These are phyloP conservation scores for Citrus unshiu DNA, from an alignment of 345 rosid species.

Conservation along the genomic window DNA sequence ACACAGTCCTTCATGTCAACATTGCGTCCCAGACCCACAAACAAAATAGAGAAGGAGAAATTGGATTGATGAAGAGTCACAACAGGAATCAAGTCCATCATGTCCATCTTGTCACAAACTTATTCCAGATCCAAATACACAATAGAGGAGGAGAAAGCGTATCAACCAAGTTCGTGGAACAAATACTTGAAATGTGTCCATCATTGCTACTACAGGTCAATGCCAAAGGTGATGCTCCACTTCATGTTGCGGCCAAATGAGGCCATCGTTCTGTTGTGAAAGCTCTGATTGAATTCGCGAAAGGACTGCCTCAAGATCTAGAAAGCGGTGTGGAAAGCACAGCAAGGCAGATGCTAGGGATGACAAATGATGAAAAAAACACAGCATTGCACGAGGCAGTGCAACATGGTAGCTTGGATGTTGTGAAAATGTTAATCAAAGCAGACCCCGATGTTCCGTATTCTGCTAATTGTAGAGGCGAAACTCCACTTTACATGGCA, in stretches of 20 bases:
- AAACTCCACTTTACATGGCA: neutral
- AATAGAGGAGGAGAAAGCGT: neutral
- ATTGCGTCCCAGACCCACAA: neutral
- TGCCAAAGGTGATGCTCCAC: neutral
- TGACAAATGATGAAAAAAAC: neutral
- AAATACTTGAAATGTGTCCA: neutral
- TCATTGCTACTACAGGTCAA: neutral
- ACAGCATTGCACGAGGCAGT: slow-evolving; percentile 1
- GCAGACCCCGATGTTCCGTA: neutral
- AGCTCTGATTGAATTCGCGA: neutral
- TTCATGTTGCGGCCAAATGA: neutral
- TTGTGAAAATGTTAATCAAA: neutral
- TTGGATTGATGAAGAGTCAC: too few species aligned
- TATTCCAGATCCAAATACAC: neutral
- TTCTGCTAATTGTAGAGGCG: neutral
- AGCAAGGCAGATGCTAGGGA: neutral
- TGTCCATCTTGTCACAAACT: neutral
- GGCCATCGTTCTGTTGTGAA: neutral
- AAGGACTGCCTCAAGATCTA: neutral
- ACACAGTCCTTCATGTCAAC: neutral
- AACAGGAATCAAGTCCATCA: neutral
- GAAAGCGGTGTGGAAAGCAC: neutral
- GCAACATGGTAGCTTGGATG: too few species aligned
- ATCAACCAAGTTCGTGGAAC: neutral
- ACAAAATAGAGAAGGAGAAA: neutral